Conservation (phyloP, 768 basidiomycete genomes). For the Kwoniella europaea region DNA sequence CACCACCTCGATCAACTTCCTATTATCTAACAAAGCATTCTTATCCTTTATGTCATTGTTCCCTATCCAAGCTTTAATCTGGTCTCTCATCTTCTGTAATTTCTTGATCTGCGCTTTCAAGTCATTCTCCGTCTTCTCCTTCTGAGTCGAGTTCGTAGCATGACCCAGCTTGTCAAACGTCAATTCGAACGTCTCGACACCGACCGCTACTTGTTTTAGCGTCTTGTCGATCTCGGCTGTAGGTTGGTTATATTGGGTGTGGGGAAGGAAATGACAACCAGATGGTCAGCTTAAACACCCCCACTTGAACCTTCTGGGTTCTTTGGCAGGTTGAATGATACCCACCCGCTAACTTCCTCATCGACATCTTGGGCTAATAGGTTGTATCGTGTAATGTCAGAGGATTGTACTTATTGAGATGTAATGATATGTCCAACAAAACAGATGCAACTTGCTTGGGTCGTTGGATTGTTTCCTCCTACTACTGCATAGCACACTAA, state of each 20-base stretch:
- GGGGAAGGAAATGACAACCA: background rate
- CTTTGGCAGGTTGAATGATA: background rate
- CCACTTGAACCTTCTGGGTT: background rate
- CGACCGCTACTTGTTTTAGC: constrained; percentile 93
- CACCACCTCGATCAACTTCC: constrained; percentile 95
- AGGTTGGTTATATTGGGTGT: background rate
- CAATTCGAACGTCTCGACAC: constrained; percentile 67
- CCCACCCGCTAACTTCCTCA: constrained; percentile 10
- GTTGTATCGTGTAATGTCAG: background rate
- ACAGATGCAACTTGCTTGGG: no score
- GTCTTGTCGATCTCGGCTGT: constrained; percentile 98
- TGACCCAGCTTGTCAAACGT: constrained; percentile 99
- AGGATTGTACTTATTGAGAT: background rate
- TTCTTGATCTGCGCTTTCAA: constrained; percentile 99
- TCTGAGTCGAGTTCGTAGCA: constrained; percentile 94
- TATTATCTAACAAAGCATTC: constrained; percentile 84
- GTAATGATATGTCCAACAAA: no score
- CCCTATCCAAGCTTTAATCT: constrained; percentile 94
- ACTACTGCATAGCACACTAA: background rate
- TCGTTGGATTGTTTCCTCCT: background rate
- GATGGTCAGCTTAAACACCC: background rate
- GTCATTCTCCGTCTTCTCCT: constrained; percentile 95
- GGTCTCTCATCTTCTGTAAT: constrained; percentile 78
- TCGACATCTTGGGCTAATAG: constrained; percentile 3
- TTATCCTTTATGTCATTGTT: constrained; percentile 99